Conservation (phyloP, 768 basidiomycete genomes). For the Scleroderma bovista region DNA sequence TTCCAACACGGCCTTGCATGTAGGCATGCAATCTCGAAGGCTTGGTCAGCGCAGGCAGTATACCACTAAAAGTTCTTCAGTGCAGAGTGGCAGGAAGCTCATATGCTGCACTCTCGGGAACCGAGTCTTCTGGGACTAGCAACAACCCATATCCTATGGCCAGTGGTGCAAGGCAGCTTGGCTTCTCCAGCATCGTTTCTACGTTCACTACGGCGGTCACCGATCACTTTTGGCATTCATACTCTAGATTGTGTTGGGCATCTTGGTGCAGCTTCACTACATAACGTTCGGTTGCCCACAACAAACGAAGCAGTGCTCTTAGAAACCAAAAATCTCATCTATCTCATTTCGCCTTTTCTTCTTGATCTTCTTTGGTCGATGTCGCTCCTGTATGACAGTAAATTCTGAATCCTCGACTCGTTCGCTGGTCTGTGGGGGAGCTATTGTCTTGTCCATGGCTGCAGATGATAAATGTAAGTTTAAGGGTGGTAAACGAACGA, state of each 20-base stretch:
- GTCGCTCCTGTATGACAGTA: not conserved
- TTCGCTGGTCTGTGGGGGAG: not conserved
- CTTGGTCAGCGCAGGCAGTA: slow-evolving; percentile 36
- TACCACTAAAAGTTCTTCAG: slow-evolving; percentile 48
- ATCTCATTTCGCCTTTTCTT: slow-evolving; percentile 52
- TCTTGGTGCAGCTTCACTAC: too few relatives aligned
- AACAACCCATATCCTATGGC: slow-evolving; percentile 5
- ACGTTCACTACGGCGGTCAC: slow-evolving; percentile 29
- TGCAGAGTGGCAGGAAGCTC: slow-evolving; percentile 27
- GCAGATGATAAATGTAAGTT: not conserved
- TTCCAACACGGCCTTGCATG: slow-evolving; percentile 43
- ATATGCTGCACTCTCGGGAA: slow-evolving; percentile 12
- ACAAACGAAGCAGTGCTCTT: not conserved
- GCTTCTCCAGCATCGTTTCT: slow-evolving; percentile 46
- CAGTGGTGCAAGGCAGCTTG: slow-evolving; percentile 43
- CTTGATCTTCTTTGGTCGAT: slow-evolving; percentile 30
- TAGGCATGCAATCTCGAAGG: too few relatives aligned
- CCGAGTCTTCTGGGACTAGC: slow-evolving; percentile 15
- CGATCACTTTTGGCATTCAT: too few relatives aligned
- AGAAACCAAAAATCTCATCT: slow-evolving; percentile 60
- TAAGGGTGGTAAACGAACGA: too few relatives aligned
- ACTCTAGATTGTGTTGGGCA: too few relatives aligned
- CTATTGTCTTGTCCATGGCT: not conserved
- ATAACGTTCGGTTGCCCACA: too few relatives aligned
- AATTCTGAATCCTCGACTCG: not conserved